phyloP scores from a whole-genome alignment of 1,284 basidiomycete species.

The Papiliotrema nemorosa region DNA sequence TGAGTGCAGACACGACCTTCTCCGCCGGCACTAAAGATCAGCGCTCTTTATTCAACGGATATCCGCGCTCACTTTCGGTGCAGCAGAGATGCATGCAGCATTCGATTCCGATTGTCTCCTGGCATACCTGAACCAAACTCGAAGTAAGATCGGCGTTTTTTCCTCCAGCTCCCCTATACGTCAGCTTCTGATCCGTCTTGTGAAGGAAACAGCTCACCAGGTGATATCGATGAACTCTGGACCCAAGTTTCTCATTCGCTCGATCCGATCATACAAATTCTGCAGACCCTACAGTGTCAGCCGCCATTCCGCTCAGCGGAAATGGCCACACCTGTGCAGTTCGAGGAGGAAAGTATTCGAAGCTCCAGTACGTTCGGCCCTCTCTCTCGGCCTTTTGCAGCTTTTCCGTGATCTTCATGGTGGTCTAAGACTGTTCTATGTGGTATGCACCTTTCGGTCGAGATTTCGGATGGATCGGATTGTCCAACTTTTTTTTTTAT shows the following conservation, averaged over 20 bases:
- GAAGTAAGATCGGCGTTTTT: slow-evolving; percentile 87
- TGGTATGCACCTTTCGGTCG: too few relatives aligned
- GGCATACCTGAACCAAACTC: slow-evolving; percentile 95
- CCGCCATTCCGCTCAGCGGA: slow-evolving; percentile 34
- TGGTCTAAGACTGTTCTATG: background rate
- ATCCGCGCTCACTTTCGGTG: slow-evolving; percentile 65
- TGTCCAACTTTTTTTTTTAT: too few relatives aligned
- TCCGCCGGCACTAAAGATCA: slow-evolving; percentile 67
- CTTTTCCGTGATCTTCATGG: slow-evolving; percentile 88
- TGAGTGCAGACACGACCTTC: slow-evolving; percentile 85
- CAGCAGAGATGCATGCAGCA: slow-evolving; percentile 99
- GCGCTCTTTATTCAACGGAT: background rate
- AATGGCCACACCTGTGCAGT: slow-evolving; percentile 69
- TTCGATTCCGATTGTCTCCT: slow-evolving; percentile 86
- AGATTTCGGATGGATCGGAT: too few relatives aligned
- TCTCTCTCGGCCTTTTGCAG: slow-evolving; percentile 77
- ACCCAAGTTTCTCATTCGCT: slow-evolving; percentile 91
- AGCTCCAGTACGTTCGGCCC: slow-evolving; percentile 86
- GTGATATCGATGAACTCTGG: slow-evolving; percentile 99
- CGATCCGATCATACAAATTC: slow-evolving; percentile 93
- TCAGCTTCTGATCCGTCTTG: slow-evolving; percentile 2
- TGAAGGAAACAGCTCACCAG: slow-evolving; percentile 59
- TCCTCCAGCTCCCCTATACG: slow-evolving; percentile 84
- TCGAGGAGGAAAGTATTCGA: slow-evolving; percentile 93
- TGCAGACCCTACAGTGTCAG: slow-evolving; percentile 66